These are phyloP conservation scores for Nepenthes gracilis DNA, from an alignment of 148 eudicot genomes.

Conservation along the genomic window DNA sequence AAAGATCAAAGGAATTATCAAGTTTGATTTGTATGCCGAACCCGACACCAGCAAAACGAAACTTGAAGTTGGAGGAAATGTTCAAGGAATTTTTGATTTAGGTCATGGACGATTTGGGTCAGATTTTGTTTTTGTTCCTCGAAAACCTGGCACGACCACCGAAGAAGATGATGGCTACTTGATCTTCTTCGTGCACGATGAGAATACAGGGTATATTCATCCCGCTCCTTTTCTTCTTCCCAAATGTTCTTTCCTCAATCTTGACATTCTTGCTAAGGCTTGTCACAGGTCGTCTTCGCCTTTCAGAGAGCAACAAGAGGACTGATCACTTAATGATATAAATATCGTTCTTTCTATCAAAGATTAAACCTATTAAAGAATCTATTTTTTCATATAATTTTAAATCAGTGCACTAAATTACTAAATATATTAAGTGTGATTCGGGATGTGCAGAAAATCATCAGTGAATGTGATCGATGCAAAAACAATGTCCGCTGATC, in stretches of 20 bases:
- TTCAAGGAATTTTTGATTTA: slow-evolving; percentile 69
- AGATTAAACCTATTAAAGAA: too few species aligned
- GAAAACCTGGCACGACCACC: slow-evolving; percentile 39
- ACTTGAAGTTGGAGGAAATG: slow-evolving; percentile 81
- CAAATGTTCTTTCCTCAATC: background rate
- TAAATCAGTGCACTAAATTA: too few species aligned
- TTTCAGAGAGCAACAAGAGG: too few species aligned
- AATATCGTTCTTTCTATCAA: too few species aligned
- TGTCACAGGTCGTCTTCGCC: too few species aligned
- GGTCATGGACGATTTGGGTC: slow-evolving; percentile 90
- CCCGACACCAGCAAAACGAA: slow-evolving; percentile 56
- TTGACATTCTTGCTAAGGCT: too few species aligned
- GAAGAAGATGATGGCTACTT: slow-evolving; percentile 98
- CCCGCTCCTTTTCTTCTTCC: background rate
- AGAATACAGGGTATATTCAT: slow-evolving; percentile 52
- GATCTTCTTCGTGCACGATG: slow-evolving; percentile 85
- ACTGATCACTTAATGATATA: too few species aligned
- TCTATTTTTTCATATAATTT: too few species aligned
- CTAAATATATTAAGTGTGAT: too few species aligned
- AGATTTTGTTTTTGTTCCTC: slow-evolving; percentile 85
- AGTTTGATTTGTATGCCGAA: slow-evolving; percentile 86
- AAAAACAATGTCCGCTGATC: slow-evolving; percentile 86
- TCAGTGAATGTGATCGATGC: slow-evolving; percentile 83
- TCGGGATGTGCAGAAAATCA: slow-evolving; percentile 45
- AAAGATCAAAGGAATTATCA: slow-evolving; percentile 69